Conservation (phyloP, 768 basidiomycete species). For the Phanerochaete sordida region DNA sequence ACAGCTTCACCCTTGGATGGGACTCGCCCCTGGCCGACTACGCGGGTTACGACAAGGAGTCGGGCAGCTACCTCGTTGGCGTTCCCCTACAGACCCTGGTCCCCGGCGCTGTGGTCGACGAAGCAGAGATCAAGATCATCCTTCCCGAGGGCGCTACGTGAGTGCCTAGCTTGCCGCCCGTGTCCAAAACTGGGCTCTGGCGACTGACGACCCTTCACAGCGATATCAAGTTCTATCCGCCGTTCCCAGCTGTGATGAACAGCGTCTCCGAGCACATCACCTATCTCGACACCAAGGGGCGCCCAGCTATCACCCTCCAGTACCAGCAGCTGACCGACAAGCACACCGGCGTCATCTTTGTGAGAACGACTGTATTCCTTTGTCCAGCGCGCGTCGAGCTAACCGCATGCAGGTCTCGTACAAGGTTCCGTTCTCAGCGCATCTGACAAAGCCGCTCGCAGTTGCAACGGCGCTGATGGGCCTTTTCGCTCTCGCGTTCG, state of each 20-base stretch:
- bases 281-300: constrained; percentile 90
- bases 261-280: constrained; percentile 67
- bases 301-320: constrained; percentile 70
- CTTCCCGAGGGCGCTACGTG: constrained; percentile 96
- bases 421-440: constrained; percentile 74
- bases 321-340: constrained; percentile 76
- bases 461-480: constrained; percentile 69
- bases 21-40: constrained; percentile 82
- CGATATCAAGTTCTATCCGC: constrained; percentile 69
- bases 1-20: constrained; percentile 91
- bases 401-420: constrained; percentile 71
- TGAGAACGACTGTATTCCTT: constrained; percentile 38
- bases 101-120: constrained; percentile 75
- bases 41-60: constrained; percentile 57
- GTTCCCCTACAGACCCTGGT: constrained; percentile 85
- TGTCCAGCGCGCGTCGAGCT: not conserved
- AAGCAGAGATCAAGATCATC: constrained; percentile 75
- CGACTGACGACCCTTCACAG: constrained; percentile 37
- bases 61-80: constrained; percentile 66
- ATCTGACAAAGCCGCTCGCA: constrained; percentile 81
- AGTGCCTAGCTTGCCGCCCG: constrained; percentile 31
- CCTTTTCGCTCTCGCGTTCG: constrained; percentile 52
- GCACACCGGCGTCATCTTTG: constrained; percentile 79
- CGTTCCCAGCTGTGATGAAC: constrained; percentile 71
- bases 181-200: not conserved